phyloP scores from a whole-genome alignment of 345 rosid species.

The Turnera subulata region DNA sequence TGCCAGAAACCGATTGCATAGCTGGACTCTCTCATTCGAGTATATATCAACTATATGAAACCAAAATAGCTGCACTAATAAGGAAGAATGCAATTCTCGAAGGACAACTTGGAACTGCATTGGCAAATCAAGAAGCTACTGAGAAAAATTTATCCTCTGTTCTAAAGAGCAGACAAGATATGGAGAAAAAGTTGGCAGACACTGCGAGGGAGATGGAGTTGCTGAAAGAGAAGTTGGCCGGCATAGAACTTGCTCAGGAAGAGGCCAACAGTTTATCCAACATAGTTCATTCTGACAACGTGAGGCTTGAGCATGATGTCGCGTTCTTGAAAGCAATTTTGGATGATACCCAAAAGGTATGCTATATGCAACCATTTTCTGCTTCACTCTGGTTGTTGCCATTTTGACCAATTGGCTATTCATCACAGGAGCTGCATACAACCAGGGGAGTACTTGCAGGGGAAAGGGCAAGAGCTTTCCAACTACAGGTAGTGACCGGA shows the following conservation, averaged over 20 bases:
- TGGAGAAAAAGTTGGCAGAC: conserved; percentile 66
- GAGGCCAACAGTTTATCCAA: conserved; percentile 83
- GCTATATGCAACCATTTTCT: not conserved
- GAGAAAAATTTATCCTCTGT: conserved; percentile 72
- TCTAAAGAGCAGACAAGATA: conserved; percentile 70
- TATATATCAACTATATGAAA: conserved; percentile 67
- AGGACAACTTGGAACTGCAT: conserved; percentile 71
- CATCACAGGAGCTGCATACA: conserved; percentile 75
- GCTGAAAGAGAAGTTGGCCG: conserved; percentile 77
- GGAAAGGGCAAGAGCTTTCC: conserved; percentile 95
- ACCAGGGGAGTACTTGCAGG: conserved; percentile 93
- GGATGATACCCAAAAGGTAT: conserved; percentile 94
- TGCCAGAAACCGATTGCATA: conserved; percentile 42
- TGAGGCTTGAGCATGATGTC: conserved; percentile 94
- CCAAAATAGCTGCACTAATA: conserved; percentile 61
- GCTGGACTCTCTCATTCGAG: conserved; percentile 51
- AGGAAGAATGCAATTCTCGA: conserved; percentile 71
- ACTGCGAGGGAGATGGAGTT: conserved; percentile 71
- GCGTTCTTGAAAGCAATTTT: conserved; percentile 95
- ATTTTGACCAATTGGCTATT: conserved; percentile 14
- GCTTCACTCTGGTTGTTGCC: not conserved
- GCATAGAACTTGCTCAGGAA: conserved; percentile 76
- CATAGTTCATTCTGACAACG: conserved; percentile 90
- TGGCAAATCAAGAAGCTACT: conserved; percentile 58
- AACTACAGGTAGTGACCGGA: conserved; percentile 57